phyloP scores from a whole-genome alignment of 768 basidiomycete species.

The Boletus fagicola region DNA sequence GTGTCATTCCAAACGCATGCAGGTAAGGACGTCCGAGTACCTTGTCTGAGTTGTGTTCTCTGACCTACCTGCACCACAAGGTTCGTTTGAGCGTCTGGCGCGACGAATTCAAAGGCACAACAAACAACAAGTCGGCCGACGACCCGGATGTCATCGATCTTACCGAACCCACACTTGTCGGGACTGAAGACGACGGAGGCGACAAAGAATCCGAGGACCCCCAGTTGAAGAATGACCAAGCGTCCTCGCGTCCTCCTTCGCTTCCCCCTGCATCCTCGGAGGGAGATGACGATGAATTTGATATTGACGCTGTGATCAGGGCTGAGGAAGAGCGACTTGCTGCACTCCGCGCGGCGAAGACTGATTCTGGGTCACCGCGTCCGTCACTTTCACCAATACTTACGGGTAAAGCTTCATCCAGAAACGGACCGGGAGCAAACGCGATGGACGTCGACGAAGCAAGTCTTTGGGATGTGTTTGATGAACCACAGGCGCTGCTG shows the following conservation, averaged over 20 bases:
- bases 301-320: conserved; percentile 50
- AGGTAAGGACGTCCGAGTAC: conserved; percentile 47
- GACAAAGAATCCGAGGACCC: conserved; percentile 11
- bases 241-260: conserved; percentile 40
- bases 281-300: conserved; percentile 45
- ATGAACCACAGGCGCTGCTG: conserved; percentile 5
- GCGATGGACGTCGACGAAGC: conserved; percentile 39
- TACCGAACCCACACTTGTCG: conserved; percentile 28
- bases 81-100: conserved; percentile 73
- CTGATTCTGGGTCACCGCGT: conserved; percentile 1
- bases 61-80: conserved; percentile 36
- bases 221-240: conserved; percentile 21
- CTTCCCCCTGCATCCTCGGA: conserved; percentile 42
- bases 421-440: conserved; percentile 5
- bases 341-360: conserved; percentile 18
- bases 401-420: conserved; percentile 7
- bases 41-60: background rate
- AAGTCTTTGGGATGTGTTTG: conserved; percentile 35
- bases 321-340: conserved; percentile 41
- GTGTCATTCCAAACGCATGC: conserved; percentile 82
- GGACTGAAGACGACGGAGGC: conserved; percentile 23
- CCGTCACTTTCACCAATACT: conserved; percentile 2
- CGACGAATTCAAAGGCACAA: conserved; percentile 57
- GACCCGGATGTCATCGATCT: conserved; percentile 32
- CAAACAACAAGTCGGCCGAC: conserved; percentile 30